A percentile compares a stretch with the other conserved stretches of the same genome.
Conservation (phyloP, 148 eudicot genomes). For the Chenopodium berlandieri region DNA sequence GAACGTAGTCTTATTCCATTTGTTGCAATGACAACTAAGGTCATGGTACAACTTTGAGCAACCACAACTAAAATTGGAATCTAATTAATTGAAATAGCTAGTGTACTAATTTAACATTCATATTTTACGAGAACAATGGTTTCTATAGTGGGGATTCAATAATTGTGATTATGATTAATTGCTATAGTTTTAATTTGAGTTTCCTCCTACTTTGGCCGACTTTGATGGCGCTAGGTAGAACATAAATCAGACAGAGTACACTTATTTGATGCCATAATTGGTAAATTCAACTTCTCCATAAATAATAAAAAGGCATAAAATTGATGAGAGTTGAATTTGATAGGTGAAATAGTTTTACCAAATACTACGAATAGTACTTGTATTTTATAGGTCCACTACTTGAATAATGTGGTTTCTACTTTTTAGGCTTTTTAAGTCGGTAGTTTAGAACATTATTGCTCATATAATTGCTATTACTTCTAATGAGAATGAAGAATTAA, state of each 20-base stretch:
- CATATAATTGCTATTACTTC: too few relatives aligned
- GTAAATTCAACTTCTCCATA: background rate
- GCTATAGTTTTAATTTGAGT: background rate
- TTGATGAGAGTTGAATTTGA: background rate
- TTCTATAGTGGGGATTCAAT: background rate
- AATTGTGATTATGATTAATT: background rate
- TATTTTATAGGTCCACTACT: background rate
- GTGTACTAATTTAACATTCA: too few relatives aligned
- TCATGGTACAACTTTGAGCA: too few relatives aligned
- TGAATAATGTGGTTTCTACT: too few relatives aligned
- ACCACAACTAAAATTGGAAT: too few relatives aligned
- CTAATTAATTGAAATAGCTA: too few relatives aligned
- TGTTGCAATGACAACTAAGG: too few relatives aligned
- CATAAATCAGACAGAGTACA: background rate
- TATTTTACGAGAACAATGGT: background rate
- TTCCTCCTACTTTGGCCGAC: conserved; percentile 9
- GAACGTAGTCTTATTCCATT: too few relatives aligned
- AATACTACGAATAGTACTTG: too few relatives aligned
- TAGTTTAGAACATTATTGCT: too few relatives aligned
- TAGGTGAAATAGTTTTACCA: background rate
- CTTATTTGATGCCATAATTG: background rate
- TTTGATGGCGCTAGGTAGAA: background rate
- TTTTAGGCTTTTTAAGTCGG: too few relatives aligned
- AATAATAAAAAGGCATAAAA: background rate
- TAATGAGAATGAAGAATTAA: too few relatives aligned